Conservation (phyloP, 176 grass and related monocot species). For the Carex parvula region DNA sequence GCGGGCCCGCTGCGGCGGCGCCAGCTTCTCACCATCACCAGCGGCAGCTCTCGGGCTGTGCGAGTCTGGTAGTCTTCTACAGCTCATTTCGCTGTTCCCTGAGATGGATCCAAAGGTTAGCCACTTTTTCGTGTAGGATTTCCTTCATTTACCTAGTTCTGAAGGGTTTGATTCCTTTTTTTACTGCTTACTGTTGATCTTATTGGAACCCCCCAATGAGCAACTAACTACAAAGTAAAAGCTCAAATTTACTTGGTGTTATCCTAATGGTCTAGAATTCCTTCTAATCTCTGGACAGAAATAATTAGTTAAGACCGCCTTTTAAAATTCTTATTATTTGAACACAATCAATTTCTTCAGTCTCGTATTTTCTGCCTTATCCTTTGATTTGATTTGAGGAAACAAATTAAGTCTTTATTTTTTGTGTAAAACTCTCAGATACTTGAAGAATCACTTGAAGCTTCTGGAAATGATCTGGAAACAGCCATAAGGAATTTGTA, state of each 20-base stretch:
- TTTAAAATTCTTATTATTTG: neutral
- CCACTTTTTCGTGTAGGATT: neutral
- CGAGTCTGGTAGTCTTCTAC: slow-evolving; percentile 36
- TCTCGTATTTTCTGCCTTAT: neutral
- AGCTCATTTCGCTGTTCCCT: slow-evolving; percentile 56
- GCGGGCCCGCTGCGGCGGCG: slow-evolving; percentile 50
- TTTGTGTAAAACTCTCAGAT: slow-evolving; percentile 48
- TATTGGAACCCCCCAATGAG: no score
- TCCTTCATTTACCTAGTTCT: neutral
- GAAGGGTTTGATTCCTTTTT: neutral
- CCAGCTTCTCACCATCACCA: slow-evolving; percentile 35
- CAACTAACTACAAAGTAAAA: neutral
- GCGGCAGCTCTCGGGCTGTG: slow-evolving; percentile 25
- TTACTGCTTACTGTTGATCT: neutral
- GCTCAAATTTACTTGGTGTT: neutral
- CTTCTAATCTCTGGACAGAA: neutral
- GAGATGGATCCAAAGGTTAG: slow-evolving; percentile 79
- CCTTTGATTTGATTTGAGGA: neutral
- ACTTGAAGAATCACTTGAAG: slow-evolving; percentile 74
- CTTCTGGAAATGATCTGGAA: slow-evolving; percentile 82
- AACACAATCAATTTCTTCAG: neutral
- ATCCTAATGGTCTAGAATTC: neutral
- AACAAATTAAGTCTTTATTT: neutral
- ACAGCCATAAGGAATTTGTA: slow-evolving; percentile 75
- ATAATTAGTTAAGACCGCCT: neutral